Base-by-base conservation (phyloP, 2,329 filamentous ascomycete species). In the Trichoderma asperellum region DNA sequence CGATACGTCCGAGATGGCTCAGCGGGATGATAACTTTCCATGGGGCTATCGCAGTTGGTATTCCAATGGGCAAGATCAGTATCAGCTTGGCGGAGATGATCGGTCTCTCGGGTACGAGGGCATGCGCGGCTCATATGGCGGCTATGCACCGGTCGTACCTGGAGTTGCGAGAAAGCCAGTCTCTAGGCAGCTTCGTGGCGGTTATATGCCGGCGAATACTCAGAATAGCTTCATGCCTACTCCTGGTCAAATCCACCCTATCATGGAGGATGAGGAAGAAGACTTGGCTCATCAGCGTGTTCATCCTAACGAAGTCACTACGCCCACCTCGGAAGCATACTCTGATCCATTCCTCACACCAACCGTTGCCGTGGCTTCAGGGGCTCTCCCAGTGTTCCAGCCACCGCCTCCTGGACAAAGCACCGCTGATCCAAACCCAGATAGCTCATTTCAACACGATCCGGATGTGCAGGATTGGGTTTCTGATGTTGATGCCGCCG, bases 381-480 rank as follows among this genome's bases (percentile, higher is more conserved):
- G 65, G 21, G 60, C 53, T 2, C 70, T 76, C 47, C 73, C 71
- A 29, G 7, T 74, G 43, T 72, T 74, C 35, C 71, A 69, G 16
- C 55, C 73, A 34, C 76, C 78, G 4, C 75, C 80, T 10, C 75
- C 80, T 11, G 75, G 76, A 59, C 79, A 80, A 37, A 76, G 72
- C 2, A 78, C 79, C 1, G 73, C 75, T 43, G 81, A 80, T 2
- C 81, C 82, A 0, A 83, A 80, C 65, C 81, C 82, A 1, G 83
- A 85, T n/a, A 73, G 73, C 59, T 24, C 70, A 24, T 75, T 73
- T 4, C 74, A 77, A 37, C 74, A 76, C 49, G 84, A 88, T 72
- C 83, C 83, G 0, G 87, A 88, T 37, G 86, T 88, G 2, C 84
- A 85, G 68, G 84, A 85, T 71, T 89, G 87, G 87, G 85, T 87